Evolutionary conservation across 2,329 filamentous ascomycete species (phyloP), one percentile per base, ranked within the genome.

Genomic region (Botryotinia convoluta): DNA sequence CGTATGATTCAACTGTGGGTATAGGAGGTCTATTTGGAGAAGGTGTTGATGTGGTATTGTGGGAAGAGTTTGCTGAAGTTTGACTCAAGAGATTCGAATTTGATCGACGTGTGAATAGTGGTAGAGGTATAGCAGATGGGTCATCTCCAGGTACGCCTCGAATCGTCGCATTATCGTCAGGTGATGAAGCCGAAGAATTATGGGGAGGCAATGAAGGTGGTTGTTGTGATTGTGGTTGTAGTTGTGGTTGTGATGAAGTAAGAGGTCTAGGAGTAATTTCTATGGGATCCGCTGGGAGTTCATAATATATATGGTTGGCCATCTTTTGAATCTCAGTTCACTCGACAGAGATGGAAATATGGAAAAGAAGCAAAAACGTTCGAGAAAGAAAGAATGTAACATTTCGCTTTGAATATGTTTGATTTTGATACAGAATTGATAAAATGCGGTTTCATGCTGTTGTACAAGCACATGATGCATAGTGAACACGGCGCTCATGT

Each of bases 211-310:
- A 61, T 8, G n/a, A 45, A 45, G 39, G 54, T 8, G n/a, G 61
- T 57, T 29, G 60, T 57, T 39, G 69, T 10, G 63, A 39, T 60
- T 45, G 51, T 48, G 8, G 8, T n/a, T 68, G 48, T 35, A 35
- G 18, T 8, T 37, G 32, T 39, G 48, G 4, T 68, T 57, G 65
- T 42, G 48, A 32, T 37, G 22, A 37, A 57, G 35, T 14, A 14
- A 22, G 26, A 54, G 32, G 22, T 8, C 42, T 44, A 29, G n/a
- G 54, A 29, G 37, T 14, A 8, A 14, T 10, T 20, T 45, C n/a
- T 44, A 59, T 22, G 39, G 69, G 37, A 44, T 72, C 69, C 60
- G 60, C 69, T 67, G 69, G 37, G 45, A 72, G 69, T 67, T 72
- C 69, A 54, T 54, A 44, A 65, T 42, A 42, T 29, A 68, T 45